Evolutionary conservation across 2,329 filamentous ascomycete species (phyloP).

Genomic region (Diaporthe australafricana): DNA sequence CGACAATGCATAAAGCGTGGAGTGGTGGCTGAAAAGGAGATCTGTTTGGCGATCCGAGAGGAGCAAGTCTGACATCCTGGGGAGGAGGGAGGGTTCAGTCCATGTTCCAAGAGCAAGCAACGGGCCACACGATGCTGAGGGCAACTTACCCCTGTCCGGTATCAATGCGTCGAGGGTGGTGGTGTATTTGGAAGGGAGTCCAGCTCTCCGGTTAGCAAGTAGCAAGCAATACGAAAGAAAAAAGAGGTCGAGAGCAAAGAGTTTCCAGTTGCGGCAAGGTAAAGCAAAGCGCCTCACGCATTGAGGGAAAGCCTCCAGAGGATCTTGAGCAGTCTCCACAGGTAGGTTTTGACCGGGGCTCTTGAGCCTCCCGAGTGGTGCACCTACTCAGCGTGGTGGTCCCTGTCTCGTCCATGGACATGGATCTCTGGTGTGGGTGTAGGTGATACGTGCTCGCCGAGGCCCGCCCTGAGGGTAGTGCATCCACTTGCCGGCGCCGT

Average conservation of each 20-base stretch:
- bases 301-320: conserved; percentile 41
- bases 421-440: conserved; percentile 40
- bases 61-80: conserved; percentile 36
- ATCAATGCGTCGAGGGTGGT: conserved; percentile 34
- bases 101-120: conserved; percentile 42
- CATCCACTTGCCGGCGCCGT: conserved; percentile 41
- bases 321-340: conserved; percentile 47
- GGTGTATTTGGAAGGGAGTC: conserved; percentile 40
- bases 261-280: conserved; percentile 48
- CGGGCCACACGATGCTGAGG: conserved; percentile 37
- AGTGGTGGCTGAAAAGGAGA: conserved; percentile 46
- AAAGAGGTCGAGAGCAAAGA: conserved; percentile 43
- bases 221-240: conserved; percentile 27
- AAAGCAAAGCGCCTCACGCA: conserved; percentile 49
- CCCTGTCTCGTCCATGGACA: conserved; percentile 43
- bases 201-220: conserved; percentile 39
- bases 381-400: conserved; percentile 40
- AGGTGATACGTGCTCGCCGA: conserved; percentile 37
- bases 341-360: conserved; percentile 45
- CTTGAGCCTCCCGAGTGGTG: conserved; percentile 43
- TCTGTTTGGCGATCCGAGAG: conserved; percentile 45
- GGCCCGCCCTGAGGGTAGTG: conserved; percentile 34
- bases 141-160: conserved; percentile 38
- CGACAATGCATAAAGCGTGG: conserved; percentile 46
- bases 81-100: conserved; percentile 38